These are phyloP conservation scores for Bauhinia variegata DNA, from an alignment of 306 rosid genomes.

Conservation along the genomic window DNA sequence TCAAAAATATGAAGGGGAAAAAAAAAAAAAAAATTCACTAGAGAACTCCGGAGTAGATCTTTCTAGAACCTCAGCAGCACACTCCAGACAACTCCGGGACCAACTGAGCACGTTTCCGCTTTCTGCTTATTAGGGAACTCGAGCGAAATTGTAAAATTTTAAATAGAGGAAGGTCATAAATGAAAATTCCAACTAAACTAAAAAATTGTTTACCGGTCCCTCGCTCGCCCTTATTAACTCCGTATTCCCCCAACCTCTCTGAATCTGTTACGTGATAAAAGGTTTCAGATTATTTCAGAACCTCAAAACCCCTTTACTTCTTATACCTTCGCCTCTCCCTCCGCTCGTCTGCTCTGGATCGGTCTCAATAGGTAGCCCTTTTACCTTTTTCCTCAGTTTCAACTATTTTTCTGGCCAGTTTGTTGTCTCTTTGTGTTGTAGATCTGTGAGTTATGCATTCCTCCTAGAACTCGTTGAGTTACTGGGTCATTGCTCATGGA, in stretches of 20 bases:
- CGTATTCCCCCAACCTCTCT: not conserved
- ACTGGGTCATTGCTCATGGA: not conserved
- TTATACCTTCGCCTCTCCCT: not conserved
- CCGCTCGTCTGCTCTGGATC: slow-evolving; percentile 34
- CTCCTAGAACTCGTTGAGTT: not conserved
- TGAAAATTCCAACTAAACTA: not conserved
- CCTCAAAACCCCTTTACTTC: slow-evolving; percentile 1
- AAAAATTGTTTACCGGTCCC: slow-evolving; percentile 47
- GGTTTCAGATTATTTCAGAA: slow-evolving; percentile 32
- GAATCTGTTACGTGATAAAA: slow-evolving; percentile 6
- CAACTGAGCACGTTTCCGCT: slow-evolving; percentile 17
- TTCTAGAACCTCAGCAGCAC: slow-evolving; percentile 55
- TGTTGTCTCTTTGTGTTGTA: not conserved
- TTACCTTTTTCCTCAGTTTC: not conserved
- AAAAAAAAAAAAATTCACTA: not conserved
- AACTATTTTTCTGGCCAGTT: not conserved
- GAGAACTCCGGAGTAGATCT: slow-evolving; percentile 34
- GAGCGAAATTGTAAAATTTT: not conserved
- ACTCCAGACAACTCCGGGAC: slow-evolving; percentile 54
- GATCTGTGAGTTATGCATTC: slow-evolving; percentile 56
- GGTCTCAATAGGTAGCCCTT: slow-evolving; percentile 32
- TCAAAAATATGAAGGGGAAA: too few species aligned
- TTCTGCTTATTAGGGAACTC: not conserved
- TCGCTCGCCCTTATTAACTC: slow-evolving; percentile 27
- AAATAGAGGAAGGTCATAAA: slow-evolving; percentile 3